A percentile compares a stretch with the other conserved stretches of the same genome.
These are phyloP conservation scores for Fusarium sp. DNA, from an alignment of 2,329 filamentous ascomycete genomes.

Conservation along the genomic window DNA sequence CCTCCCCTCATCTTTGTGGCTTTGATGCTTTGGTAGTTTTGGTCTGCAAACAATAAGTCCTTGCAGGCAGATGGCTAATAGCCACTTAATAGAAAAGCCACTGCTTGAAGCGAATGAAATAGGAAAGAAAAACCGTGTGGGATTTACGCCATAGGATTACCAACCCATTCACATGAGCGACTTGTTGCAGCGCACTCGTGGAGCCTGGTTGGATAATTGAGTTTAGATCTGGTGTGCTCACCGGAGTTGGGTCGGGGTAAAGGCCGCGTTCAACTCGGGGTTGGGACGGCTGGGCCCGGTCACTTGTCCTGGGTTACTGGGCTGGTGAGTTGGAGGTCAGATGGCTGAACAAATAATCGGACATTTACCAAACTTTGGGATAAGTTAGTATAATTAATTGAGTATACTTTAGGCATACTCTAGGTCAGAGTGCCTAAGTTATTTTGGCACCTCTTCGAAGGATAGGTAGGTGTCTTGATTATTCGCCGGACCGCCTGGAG, in stretches of 20 bases:
- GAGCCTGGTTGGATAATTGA: slow-evolving; percentile 32
- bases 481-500: neutral
- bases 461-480: too few relatives aligned
- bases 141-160: slow-evolving; percentile 35
- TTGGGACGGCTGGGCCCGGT: slow-evolving; percentile 31
- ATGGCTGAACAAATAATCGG: too few relatives aligned
- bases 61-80: slow-evolving; percentile 1
- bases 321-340: neutral
- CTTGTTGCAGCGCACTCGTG: slow-evolving; percentile 17
- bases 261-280: slow-evolving; percentile 29
- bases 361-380: too few relatives aligned
- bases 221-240: slow-evolving; percentile 28
- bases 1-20: slow-evolving; percentile 25
- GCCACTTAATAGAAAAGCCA: neutral
- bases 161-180: slow-evolving; percentile 29
- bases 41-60: slow-evolving; percentile 4
- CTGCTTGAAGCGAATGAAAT: neutral
- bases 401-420: too few relatives aligned
- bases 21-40: neutral
- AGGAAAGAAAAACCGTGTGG: slow-evolving; percentile 9
- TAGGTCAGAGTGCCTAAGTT: too few relatives aligned
- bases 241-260: slow-evolving; percentile 40
- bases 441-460: too few relatives aligned
- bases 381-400: too few relatives aligned
- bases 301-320: slow-evolving; percentile 22